phyloP scores from a whole-genome alignment of 305 asterid genomes.

The Rubia peregrina region DNA sequence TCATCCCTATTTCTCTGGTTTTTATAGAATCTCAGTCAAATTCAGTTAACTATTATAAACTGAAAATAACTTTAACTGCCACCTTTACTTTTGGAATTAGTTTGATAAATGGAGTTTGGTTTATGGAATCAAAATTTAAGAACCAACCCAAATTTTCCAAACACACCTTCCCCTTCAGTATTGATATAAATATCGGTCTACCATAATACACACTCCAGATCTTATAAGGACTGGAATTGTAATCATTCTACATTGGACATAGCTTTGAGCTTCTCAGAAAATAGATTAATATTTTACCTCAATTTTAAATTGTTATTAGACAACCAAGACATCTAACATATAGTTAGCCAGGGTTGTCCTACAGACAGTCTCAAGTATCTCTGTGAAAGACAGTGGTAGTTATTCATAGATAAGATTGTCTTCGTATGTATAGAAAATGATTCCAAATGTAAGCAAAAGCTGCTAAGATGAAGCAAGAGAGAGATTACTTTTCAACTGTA shows the following conservation, averaged over 20 bases:
- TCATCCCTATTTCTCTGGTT: not conserved
- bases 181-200: no score
- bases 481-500: no score
- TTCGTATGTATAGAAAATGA: no score
- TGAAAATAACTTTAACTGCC: no score
- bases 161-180: not conserved
- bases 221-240: not conserved
- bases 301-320: not conserved
- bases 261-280: not conserved
- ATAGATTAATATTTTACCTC: not conserved
- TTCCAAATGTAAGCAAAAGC: no score
- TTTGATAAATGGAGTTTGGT: not conserved
- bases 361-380: not conserved
- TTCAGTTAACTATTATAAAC: no score
- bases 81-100: not conserved
- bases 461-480: no score
- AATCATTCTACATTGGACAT: not conserved
- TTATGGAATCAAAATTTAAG: not conserved
- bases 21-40: not conserved
- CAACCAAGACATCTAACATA: not conserved
- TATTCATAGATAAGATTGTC: no score
- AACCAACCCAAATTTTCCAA: not conserved
- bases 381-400: not conserved
- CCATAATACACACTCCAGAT: no score
- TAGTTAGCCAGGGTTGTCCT: not conserved